Evolutionary conservation across 805 yeast species (phyloP).

Genomic region (Starmerella cellae): DNA sequence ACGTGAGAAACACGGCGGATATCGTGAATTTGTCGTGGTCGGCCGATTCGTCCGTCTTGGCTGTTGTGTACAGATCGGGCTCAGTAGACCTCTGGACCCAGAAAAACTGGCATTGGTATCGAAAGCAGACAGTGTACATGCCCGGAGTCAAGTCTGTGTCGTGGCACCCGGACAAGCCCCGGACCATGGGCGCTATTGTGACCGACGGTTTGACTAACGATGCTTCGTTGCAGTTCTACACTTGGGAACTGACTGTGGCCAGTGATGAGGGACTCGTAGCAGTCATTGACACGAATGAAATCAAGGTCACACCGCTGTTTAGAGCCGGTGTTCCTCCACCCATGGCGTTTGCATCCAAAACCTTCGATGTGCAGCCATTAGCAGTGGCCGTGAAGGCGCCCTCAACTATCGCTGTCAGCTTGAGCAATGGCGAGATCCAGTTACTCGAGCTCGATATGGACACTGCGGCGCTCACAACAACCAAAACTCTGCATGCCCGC

Average conservation of each 20-base stretch:
- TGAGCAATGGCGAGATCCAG: background rate
- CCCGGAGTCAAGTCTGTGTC: conserved; percentile 14
- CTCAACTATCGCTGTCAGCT: conserved; percentile 43
- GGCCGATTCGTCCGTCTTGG: conserved; percentile 60
- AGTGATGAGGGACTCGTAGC: conserved; percentile 63
- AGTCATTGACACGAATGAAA: conserved; percentile 64
- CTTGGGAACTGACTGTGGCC: conserved; percentile 52
- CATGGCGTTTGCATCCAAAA: conserved; percentile 57
- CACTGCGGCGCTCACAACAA: background rate
- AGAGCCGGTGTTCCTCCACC: conserved; percentile 94
- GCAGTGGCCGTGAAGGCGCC: conserved; percentile 58
- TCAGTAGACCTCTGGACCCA: conserved; percentile 75
- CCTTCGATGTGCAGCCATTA: conserved; percentile 43
- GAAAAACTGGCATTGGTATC: conserved; percentile 90
- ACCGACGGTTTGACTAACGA: conserved; percentile 2
- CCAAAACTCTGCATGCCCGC: background rate
- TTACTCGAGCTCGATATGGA: conserved; percentile 4
- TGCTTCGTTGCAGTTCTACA: conserved; percentile 9
- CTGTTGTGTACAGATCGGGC: conserved; percentile 46
- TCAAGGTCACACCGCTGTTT: conserved; percentile 67
- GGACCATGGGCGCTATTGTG: conserved; percentile 43
- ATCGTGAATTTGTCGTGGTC: conserved; percentile 63
- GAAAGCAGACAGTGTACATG: conserved; percentile 59
- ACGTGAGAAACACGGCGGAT: conserved; percentile 36
- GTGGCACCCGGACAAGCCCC: conserved; percentile 90